Evolutionary conservation across 2,329 filamentous ascomycete genomes (phyloP).

Genomic region (Clarireedia paspali): DNA sequence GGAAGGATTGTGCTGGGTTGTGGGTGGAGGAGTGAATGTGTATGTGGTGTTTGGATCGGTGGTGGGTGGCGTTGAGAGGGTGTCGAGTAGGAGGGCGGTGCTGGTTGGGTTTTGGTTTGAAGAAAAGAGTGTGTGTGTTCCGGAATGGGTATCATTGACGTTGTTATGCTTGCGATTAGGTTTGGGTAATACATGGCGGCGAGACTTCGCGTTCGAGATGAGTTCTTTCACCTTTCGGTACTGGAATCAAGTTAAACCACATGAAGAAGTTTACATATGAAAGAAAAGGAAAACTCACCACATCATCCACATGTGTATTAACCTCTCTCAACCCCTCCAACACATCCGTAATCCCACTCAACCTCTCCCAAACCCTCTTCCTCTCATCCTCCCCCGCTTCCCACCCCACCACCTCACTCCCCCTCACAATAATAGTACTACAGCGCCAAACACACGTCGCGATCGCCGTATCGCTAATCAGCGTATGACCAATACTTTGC

Average conservation of each 20-base stretch:
- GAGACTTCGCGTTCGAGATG: background rate
- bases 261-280: too few species aligned
- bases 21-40: background rate
- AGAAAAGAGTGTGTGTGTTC: too few species aligned
- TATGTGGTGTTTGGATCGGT: background rate
- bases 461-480: conserved; percentile 5
- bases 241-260: background rate
- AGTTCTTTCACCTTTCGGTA: conserved; percentile 4
- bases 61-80: background rate
- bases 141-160: too few species aligned
- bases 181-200: too few species aligned
- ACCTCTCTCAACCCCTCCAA: conserved; percentile 5
- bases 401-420: conserved; percentile 1
- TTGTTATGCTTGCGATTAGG: too few species aligned
- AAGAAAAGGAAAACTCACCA: background rate
- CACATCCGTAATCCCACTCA: background rate
- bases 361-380: background rate
- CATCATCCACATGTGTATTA: conserved; percentile 4
- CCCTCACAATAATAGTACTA: conserved; percentile 6
- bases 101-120: background rate
- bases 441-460: conserved; percentile 5
- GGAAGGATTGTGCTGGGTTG: background rate
- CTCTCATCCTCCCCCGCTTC: background rate
- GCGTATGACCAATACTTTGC: conserved; percentile 5
- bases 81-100: background rate